These are phyloP conservation scores for Gastrodia elata DNA, from an alignment of 106 monocot genomes.

Conservation along the genomic window DNA sequence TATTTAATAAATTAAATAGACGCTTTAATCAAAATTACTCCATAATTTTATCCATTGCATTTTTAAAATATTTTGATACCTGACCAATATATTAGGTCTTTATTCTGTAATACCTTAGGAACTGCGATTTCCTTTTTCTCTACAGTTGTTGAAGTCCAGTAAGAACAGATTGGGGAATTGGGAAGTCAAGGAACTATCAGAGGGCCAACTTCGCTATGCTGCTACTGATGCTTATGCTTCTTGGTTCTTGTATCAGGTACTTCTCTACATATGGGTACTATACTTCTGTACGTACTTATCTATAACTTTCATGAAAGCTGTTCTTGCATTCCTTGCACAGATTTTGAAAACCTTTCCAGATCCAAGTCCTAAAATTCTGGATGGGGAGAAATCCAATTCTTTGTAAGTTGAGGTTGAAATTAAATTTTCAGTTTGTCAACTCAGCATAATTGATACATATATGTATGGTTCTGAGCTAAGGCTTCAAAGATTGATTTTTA, in stretches of 20 bases:
- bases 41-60: no score
- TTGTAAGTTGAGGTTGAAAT: not conserved
- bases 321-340: constrained; percentile 11
- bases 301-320: not conserved
- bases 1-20: no score
- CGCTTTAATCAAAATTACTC: no score
- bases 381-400: not conserved
- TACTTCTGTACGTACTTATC: not conserved
- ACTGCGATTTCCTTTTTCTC: not conserved
- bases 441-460: not conserved
- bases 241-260: constrained; percentile 88
- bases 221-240: constrained; percentile 98
- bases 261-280: not conserved
- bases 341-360: constrained; percentile 44
- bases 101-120: not conserved
- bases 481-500: not conserved
- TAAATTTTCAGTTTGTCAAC: not conserved
- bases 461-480: not conserved
- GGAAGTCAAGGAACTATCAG: constrained; percentile 58
- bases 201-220: constrained; percentile 69
- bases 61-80: no score
- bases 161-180: constrained; percentile 93
- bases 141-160: constrained; percentile 62
- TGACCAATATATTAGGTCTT: no score
- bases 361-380: constrained; percentile 13